Evolutionary conservation across 2,329 filamentous ascomycete genomes (phyloP), one percentile per base, ranked within the genome.

Genomic region (Penicillium sclerotiorum): DNA sequence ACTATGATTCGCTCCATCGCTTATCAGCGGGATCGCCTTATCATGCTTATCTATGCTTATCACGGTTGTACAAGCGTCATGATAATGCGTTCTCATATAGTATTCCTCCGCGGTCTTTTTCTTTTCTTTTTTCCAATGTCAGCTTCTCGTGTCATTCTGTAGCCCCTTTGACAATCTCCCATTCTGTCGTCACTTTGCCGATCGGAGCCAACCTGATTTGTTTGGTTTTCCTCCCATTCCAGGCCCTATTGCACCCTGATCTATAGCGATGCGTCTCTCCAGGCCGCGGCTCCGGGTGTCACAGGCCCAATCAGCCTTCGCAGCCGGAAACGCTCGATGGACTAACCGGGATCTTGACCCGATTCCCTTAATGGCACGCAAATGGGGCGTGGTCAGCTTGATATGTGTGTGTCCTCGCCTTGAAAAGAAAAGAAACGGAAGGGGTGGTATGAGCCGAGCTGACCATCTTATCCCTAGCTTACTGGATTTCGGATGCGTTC

Each of bases 401-500:
- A 64, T 80, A 47, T 57, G 67, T 67, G 20, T n/a, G 8, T 23
- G 8, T 21, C 32, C 21, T 8, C 1, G 8, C 18, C 20, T 20
- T 13, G 17, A 28, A 9, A 2, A 5, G 9, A 17, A 5, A n/a
- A n/a, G n/a, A n/a, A 21, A 22, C 17, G 13, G 8, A 33, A 41
- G 11, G 33, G 6, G 6, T 18, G 15, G 33, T 17, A 9, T 17
- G 20, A 9, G 8, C 8, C 12, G 23, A 23, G 8, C 20, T 23
- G 21, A 12, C 27, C 15, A 30, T 22, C 9, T 8, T 12, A 37
- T 32, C 35, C 18, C 42, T 52, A 70, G 76, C 76, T 30, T 80
- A 80, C 55, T 80, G 78, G 77, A 72, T 80, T 27, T 77, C 73
- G 15, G 77, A 80, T 57, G 75, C 76, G 8, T 79, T 79, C 66